A percentile compares a stretch with the other conserved stretches of the same genome.
phyloP scores from a whole-genome alignment of 2,329 filamentous ascomycete genomes.

The Chaetomium strumarium region DNA sequence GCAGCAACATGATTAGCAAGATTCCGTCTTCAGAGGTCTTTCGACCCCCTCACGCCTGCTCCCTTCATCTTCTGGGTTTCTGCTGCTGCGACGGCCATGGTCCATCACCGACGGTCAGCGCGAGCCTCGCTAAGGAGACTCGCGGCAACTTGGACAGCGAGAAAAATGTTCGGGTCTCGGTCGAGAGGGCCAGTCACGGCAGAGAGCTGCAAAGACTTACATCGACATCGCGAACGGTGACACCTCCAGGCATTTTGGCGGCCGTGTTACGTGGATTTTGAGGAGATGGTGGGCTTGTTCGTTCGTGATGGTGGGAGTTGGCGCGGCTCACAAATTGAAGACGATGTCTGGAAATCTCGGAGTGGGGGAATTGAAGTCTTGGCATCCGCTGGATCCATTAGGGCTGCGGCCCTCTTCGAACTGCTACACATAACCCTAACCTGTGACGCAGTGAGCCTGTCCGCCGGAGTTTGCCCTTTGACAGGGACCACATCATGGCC shows the following conservation, averaged over 20 bases:
- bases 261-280: constrained; percentile 21
- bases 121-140: constrained; percentile 12
- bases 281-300: constrained; percentile 20
- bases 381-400: constrained; percentile 12
- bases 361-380: constrained; percentile 16
- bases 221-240: constrained; percentile 81
- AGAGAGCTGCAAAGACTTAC: constrained; percentile 48
- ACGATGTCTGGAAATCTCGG: constrained; percentile 15
- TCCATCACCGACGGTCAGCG: constrained; percentile 20
- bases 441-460: too few species aligned
- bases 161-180: constrained; percentile 22
- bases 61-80: constrained; percentile 33
- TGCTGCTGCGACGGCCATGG: constrained; percentile 19
- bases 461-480: too few species aligned
- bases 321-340: constrained; percentile 4
- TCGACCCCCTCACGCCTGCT: constrained; percentile 69
- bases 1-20: constrained; percentile 52
- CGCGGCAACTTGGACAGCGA: constrained; percentile 21
- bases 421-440: constrained; percentile 4
- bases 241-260: constrained; percentile 70
- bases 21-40: constrained; percentile 71
- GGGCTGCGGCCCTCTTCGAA: constrained; percentile 16
- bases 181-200: constrained; percentile 28
- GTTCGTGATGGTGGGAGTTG: constrained; percentile 20
- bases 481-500: too few species aligned